Percentiles rank a stretch among this genome's conserved stretches.
phyloP scores from a whole-genome alignment of 2,329 filamentous ascomycete species.

The Leptographium procerum region DNA sequence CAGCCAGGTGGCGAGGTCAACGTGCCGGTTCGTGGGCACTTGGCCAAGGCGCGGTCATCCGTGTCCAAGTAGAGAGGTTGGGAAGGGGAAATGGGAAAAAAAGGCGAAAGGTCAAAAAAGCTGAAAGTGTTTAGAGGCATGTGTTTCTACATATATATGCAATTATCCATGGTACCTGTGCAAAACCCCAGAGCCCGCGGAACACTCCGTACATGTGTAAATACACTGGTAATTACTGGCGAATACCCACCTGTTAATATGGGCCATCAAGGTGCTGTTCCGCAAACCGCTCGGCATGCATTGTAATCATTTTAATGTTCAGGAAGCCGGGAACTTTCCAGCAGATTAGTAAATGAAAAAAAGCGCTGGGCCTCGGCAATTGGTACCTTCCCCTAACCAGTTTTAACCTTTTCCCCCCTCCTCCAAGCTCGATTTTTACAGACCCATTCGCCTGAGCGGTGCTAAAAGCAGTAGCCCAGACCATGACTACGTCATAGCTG shows the following conservation, averaged over 20 bases:
- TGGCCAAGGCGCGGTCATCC: conserved; percentile 16
- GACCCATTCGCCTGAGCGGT: background rate
- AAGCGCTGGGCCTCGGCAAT: background rate
- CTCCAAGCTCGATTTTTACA: background rate
- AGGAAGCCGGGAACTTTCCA: background rate
- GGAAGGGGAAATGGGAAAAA: background rate
- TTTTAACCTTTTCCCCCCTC: background rate
- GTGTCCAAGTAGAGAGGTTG: background rate
- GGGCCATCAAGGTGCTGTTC: background rate
- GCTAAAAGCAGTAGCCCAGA: background rate
- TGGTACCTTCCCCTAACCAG: background rate
- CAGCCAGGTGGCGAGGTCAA: conserved; percentile 18
- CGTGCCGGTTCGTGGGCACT: conserved; percentile 20
- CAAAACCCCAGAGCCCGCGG: too few species aligned
- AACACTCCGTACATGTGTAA: too few species aligned
- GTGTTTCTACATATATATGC: too few species aligned
- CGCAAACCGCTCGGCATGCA: background rate
- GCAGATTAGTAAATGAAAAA: background rate
- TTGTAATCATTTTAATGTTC: background rate
- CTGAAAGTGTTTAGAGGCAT: too few species aligned
- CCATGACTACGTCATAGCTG: background rate
- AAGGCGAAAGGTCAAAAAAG: background rate
- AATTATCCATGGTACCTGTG: too few species aligned
- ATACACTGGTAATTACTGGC: too few species aligned
- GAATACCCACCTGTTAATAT: too few species aligned